Percentiles rank a stretch among this genome's conserved stretches.
Evolutionary conservation across 306 rosid genomes (phyloP).

Genomic region (Lotus japonicus): DNA sequence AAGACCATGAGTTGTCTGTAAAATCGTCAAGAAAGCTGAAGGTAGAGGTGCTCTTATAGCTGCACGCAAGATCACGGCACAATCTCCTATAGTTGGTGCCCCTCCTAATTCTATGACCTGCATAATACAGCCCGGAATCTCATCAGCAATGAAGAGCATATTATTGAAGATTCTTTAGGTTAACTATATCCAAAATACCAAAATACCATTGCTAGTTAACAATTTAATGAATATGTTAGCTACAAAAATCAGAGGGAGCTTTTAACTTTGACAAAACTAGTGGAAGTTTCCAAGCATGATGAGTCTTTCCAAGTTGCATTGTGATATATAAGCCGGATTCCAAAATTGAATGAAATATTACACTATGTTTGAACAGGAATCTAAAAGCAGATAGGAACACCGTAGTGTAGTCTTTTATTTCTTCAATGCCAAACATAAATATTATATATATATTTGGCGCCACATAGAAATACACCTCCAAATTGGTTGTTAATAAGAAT

Average conservation of each 20-base stretch:
- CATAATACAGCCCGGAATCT: constrained; percentile 15
- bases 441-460: no score
- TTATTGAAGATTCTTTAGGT: background rate
- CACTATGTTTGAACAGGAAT: no score
- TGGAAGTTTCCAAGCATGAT: background rate
- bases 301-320: background rate
- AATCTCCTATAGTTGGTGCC: constrained; percentile 84
- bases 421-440: no score
- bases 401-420: no score
- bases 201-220: background rate
- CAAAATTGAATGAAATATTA: no score
- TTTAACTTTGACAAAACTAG: constrained; percentile 1
- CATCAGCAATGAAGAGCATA: background rate
- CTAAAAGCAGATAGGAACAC: no score
- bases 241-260: constrained; percentile 6
- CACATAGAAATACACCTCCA: no score
- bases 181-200: constrained; percentile 1
- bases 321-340: background rate
- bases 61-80: constrained; percentile 86
- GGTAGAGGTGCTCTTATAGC: constrained; percentile 84
- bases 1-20: constrained; percentile 78
- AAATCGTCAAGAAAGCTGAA: constrained; percentile 76
- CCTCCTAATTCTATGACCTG: constrained; percentile 93
- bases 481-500: no score
- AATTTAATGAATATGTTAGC: background rate